Evolutionary conservation across 352 stramenopile species (phyloP).

Genomic region (Globisporangium paroecandrum): DNA sequence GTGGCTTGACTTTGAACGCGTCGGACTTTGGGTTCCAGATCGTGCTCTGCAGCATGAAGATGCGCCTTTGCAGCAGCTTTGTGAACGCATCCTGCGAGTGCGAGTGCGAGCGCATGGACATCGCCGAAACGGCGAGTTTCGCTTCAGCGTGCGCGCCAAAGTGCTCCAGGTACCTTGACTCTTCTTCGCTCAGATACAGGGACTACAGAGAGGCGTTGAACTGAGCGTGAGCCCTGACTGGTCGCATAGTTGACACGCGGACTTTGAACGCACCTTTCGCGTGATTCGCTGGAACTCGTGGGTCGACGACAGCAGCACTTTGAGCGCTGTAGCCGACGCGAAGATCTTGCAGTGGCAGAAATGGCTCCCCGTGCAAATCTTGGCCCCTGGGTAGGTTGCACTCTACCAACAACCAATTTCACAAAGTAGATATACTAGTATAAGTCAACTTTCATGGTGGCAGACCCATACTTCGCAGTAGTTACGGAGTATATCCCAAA

Average conservation of each 20-base stretch:
- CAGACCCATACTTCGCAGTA: neutral
- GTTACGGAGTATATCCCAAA: neutral
- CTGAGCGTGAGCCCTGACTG: neutral
- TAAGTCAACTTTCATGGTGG: neutral
- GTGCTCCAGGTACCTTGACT: conserved; percentile 47
- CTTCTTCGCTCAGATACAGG: conserved; percentile 50
- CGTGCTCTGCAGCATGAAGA: conserved; percentile 70
- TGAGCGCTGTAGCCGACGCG: conserved; percentile 20
- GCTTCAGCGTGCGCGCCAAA: conserved; percentile 60
- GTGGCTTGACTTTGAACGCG: conserved; percentile 44
- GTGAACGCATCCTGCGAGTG: conserved; percentile 25
- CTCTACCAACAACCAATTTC: neutral
- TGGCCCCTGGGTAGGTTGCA: conserved; percentile 16
- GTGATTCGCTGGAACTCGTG: conserved; percentile 53
- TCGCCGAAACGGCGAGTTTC: conserved; percentile 17
- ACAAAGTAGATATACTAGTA: neutral
- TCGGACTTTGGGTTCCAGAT: conserved; percentile 68
- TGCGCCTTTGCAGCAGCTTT: conserved; percentile 53
- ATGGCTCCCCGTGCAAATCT: conserved; percentile 32
- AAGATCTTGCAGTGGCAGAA: conserved; percentile 51
- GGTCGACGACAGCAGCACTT: conserved; percentile 20
- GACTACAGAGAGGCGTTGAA: conserved; percentile 28
- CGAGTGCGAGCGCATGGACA: neutral
- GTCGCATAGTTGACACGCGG: neutral
- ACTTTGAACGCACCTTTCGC: conserved; percentile 35